Base-by-base conservation (phyloP, 495 filamentous ascomycete genomes). In the Chaetomium fimeti region DNA sequence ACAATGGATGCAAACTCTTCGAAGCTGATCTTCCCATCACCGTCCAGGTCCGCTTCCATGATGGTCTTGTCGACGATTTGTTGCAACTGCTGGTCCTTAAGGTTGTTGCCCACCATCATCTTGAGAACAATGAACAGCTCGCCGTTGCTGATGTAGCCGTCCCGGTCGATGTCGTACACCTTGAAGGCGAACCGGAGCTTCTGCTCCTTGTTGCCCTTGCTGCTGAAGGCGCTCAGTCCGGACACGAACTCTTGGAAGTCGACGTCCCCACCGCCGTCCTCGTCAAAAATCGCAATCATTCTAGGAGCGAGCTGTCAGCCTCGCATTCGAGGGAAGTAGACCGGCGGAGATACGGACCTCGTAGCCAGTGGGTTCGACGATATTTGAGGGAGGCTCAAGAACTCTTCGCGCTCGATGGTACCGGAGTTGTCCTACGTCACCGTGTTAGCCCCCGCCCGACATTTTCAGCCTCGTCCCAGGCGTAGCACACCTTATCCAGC, bases 71-170 rank as follows among this genome's bases (percentile, higher is more conserved):
- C 94, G 65, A 99, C 94, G 67, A 92, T 92, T 82, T 93, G 94
- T 78, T 99, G 94, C 77, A 99, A 79, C 79, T 99, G 94, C 78
- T 96, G 89, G 74, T 99, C 95, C 85, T 99, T 99, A 72, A 99
- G 79, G 79, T 99, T 99, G 80, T 92, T 97, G 52, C 94, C 94
- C 66, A 99, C 94, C 94, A 99, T 99, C 94, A 99, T 99, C 87
- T 99, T 99, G 67, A 99, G 82, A 71, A 99, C 94, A 73, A 99
- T 97, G 76, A 98, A 99, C 49, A 99, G 83, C 81, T 99, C 94
- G 65, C 94, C 94, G 78, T 99, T 99, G 79, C 90, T 94, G 70
- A 99, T 99, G 77, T 91, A 99, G 6, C 95, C 94, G 79, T 99
- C 94, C 32, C 94, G 89, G 80, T 99, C 94, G 68, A 99, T 98